These are phyloP conservation scores for Xerocomus nothofagi DNA, from an alignment of 1,284 basidiomycete genomes.

Conservation along the genomic window DNA sequence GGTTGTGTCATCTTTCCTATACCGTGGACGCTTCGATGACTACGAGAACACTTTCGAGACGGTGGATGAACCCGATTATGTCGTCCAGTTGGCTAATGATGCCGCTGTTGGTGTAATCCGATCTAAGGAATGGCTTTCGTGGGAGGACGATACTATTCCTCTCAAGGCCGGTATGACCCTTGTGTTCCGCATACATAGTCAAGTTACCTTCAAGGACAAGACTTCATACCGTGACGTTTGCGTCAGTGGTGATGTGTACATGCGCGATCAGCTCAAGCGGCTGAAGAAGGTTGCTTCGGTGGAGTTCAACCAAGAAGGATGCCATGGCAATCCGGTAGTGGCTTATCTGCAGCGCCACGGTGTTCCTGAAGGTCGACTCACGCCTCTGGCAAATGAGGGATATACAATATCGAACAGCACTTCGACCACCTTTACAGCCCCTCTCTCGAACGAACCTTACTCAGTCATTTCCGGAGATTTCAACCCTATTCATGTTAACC, in stretches of 20 bases:
- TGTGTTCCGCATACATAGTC: slow-evolving; percentile 86
- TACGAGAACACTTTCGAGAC: slow-evolving; percentile 96
- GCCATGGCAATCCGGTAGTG: slow-evolving; percentile 90
- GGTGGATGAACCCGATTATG: slow-evolving; percentile 85
- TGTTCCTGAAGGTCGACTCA: slow-evolving; percentile 70
- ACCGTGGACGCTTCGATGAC: slow-evolving; percentile 92
- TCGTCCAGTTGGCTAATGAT: slow-evolving; percentile 74
- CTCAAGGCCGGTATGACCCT: slow-evolving; percentile 81
- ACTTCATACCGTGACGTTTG: slow-evolving; percentile 79
- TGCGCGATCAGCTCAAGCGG: slow-evolving; percentile 83
- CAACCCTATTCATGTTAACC: slow-evolving; percentile 98
- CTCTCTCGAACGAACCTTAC: slow-evolving; percentile 92
- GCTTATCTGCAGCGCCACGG: slow-evolving; percentile 94
- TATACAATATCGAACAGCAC: slow-evolving; percentile 74
- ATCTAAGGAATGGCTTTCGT: slow-evolving; percentile 98
- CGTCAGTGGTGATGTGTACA: slow-evolving; percentile 83
- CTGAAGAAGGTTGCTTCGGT: slow-evolving; percentile 88
- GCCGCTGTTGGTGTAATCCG: slow-evolving; percentile 88
- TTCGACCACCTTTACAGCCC: slow-evolving; percentile 68
- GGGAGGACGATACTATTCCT: slow-evolving; percentile 83
- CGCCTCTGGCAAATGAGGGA: slow-evolving; percentile 81
- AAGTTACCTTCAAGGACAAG: slow-evolving; percentile 91
- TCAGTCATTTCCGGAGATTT: slow-evolving; percentile 96
- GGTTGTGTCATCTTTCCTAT: slow-evolving; percentile 94
- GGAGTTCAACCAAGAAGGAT: slow-evolving; percentile 84